Evolutionary conservation across 352 stramenopile species (phyloP), one percentile per base, ranked within the genome.

Genomic region (Globisporangium barbulae): DNA sequence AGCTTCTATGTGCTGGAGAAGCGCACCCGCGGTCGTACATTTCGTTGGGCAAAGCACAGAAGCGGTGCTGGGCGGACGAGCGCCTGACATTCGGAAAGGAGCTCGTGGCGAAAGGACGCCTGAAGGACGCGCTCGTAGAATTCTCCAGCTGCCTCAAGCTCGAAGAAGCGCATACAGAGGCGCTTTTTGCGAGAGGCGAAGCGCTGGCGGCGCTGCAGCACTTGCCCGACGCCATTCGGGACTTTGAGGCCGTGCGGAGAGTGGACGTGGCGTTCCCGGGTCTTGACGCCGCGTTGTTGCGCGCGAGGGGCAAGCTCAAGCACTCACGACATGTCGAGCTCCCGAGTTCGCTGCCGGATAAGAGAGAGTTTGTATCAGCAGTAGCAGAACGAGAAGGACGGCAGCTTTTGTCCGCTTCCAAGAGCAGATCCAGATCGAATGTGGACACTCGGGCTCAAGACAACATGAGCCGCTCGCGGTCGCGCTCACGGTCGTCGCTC

Each of bases 81-180:
- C 67, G 72, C 12, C 57, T 74, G 35, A 49, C 58, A 2, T 60
- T 54, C 25, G 76, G 65, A 0, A 54, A 75, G 30, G 58, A 74
- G 33, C 63, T 85, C 12, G 45, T 62, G 15, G 28, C 13, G 1
- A 73, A 73, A 39, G 63, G 61, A 21, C 66, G 67, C 9, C 7
- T 70, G 6, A 73, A 73, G 21, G 74, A 83, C n/a, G 69, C 72
- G 0, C 9, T 81, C 15, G 30, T 15, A 3, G 76, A 85, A 63
- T 81, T 81, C 39, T 56, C 62, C n/a, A 79, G 65, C 56, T 72
- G 69, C 2, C 50, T 85, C 1, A 68, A 69, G 50, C 63, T 85
- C 12, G 63, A 83, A 19, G 70, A 78, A 2, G 22, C 9, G 1
- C 68, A 83, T 39, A 33, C 44, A 0, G 33, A 57, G 5, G 72